phyloP scores from a whole-genome alignment of 2,329 filamentous ascomycete genomes.

The Coniochaeta hoffmannii region DNA sequence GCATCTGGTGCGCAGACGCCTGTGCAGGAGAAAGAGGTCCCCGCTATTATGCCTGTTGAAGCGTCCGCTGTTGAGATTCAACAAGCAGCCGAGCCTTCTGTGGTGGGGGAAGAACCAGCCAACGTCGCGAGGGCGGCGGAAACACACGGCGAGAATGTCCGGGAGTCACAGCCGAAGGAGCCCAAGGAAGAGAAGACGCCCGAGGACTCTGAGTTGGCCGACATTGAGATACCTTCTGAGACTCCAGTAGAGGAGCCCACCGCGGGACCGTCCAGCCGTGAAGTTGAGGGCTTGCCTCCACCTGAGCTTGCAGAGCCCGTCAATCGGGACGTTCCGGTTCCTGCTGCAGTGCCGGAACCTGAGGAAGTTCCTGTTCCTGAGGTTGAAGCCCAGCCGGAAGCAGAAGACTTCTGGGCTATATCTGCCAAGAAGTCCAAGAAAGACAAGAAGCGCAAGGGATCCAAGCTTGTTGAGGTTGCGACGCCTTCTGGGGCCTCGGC shows the following conservation, averaged over 20 bases:
- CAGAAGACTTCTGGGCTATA: constrained; percentile 13
- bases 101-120: neutral
- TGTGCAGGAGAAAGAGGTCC: constrained; percentile 4
- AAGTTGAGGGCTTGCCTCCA: no score
- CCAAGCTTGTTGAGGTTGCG: constrained; percentile 11
- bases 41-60: neutral
- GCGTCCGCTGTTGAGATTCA: neutral
- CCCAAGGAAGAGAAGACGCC: constrained; percentile 27
- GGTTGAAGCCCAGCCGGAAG: constrained; percentile 7
- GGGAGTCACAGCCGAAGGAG: constrained; percentile 15
- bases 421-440: constrained; percentile 27
- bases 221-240: constrained; percentile 9
- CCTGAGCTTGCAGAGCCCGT: no score
- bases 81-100: neutral
- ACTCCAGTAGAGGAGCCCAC: constrained; percentile 3
- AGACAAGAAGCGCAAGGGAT: constrained; percentile 23
- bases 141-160: neutral
- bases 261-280: no score
- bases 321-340: no score
- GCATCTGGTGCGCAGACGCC: constrained; percentile 8
- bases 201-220: constrained; percentile 15
- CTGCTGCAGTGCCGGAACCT: no score
- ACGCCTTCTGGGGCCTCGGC: constrained; percentile 7
- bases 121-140: neutral
- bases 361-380: no score